Percentiles rank a stretch among this genome's conserved stretches.
These are phyloP conservation scores for Fusarium guadeloupense DNA, from an alignment of 2,329 filamentous ascomycete species.

Conservation along the genomic window DNA sequence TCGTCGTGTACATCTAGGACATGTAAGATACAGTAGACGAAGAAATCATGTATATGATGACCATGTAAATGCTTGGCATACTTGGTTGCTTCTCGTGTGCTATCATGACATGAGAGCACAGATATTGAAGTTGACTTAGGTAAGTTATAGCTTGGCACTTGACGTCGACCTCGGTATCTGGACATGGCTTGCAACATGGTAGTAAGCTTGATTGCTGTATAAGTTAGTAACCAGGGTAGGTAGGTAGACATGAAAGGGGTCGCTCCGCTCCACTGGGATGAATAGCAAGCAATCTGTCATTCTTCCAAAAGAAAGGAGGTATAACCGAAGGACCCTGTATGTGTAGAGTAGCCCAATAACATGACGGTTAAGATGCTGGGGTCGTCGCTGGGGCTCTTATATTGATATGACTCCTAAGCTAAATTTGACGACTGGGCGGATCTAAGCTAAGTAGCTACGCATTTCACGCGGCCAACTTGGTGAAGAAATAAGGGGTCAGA, in stretches of 20 bases:
- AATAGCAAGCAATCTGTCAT: neutral
- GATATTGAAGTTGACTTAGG: too few species aligned
- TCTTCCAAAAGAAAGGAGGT: constrained; percentile 12
- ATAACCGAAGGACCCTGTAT: constrained; percentile 24
- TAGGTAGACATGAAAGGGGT: constrained; percentile 1
- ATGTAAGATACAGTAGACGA: constrained; percentile 42
- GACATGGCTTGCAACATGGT: neutral
- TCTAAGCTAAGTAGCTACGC: too few species aligned
- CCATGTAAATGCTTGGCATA: neutral
- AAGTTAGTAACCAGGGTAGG: constrained; percentile 6
- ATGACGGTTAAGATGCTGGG: constrained; percentile 26
- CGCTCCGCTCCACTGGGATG: constrained; percentile 7
- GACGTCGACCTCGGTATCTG: neutral
- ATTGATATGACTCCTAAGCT: constrained; percentile 26
- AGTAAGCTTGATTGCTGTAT: neutral
- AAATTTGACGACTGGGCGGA: constrained; percentile 22
- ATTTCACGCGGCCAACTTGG: neutral
- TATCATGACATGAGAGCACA: too few species aligned
- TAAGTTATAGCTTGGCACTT: neutral
- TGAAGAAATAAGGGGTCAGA: constrained; percentile 9
- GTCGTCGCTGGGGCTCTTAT: constrained; percentile 26
- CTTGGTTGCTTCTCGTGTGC: neutral
- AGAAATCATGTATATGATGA: constrained; percentile 15
- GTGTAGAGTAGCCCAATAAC: constrained; percentile 12
- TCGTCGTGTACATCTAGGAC: constrained; percentile 41